phyloP scores from a whole-genome alignment of 2,329 filamentous ascomycete species.

The Fusarium graminum region DNA sequence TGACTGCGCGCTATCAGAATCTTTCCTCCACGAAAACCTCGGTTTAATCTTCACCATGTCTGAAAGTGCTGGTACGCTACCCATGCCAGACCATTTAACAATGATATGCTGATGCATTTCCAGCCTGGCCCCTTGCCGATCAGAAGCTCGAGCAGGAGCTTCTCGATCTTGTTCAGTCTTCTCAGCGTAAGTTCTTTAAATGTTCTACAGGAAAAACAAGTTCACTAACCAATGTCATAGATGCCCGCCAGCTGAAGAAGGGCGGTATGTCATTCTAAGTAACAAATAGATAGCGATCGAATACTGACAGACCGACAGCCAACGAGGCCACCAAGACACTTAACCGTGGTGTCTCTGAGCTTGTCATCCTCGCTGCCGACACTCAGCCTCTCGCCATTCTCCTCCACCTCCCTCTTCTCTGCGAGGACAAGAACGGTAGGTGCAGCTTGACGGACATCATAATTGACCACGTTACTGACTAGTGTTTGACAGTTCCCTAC shows the following conservation, averaged over 20 bases:
- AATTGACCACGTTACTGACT: slow-evolving; percentile 28
- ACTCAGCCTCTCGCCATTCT: slow-evolving; percentile 89
- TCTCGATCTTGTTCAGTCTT: slow-evolving; percentile 82
- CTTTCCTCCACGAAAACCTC: slow-evolving; percentile 34
- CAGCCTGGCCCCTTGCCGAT: slow-evolving; percentile 80
- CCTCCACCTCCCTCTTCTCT: slow-evolving; percentile 88
- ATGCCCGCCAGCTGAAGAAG: slow-evolving; percentile 86
- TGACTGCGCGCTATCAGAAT: slow-evolving; percentile 30
- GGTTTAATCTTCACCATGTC: slow-evolving; percentile 43
- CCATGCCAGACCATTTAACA: background rate
- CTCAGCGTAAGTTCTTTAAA: slow-evolving; percentile 59
- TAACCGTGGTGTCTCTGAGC: slow-evolving; percentile 89
- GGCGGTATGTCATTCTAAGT: slow-evolving; percentile 68
- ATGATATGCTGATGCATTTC: slow-evolving; percentile 34
- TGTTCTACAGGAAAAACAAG: background rate
- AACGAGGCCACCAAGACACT: slow-evolving; percentile 79
- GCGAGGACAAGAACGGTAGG: slow-evolving; percentile 78
- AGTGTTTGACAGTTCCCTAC: slow-evolving; percentile 59
- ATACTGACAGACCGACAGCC: slow-evolving; percentile 14
- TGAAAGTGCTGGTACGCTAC: slow-evolving; percentile 47
- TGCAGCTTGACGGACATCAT: background rate
- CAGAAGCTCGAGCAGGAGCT: slow-evolving; percentile 82
- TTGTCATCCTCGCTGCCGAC: slow-evolving; percentile 91
- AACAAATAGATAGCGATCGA: background rate
- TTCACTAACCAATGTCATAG: slow-evolving; percentile 29